Percentiles rank a stretch among this genome's conserved stretches.
phyloP scores from a whole-genome alignment of 495 filamentous ascomycete genomes.

The Beverwykella pulmonaria region DNA sequence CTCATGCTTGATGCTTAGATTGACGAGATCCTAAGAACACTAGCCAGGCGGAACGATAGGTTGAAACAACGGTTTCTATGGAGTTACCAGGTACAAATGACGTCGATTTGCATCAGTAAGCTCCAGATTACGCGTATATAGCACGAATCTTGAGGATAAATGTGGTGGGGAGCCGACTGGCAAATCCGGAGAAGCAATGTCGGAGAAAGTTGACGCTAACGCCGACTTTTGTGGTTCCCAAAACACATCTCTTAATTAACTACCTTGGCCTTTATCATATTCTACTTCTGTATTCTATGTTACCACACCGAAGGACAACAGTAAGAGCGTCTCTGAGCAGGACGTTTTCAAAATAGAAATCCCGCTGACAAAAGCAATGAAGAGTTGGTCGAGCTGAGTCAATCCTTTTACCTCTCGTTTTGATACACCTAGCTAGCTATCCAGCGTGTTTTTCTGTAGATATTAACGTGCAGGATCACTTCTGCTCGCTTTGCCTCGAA shows the following conservation, averaged over 20 bases:
- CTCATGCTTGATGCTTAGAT: neutral
- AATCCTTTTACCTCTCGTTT: no score
- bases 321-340: no score
- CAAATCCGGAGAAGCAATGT: neutral
- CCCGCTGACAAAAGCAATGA: no score
- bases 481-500: no score
- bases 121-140: constrained; percentile 24
- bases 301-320: no score
- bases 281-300: no score
- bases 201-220: constrained; percentile 21
- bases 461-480: no score
- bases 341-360: no score
- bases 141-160: neutral
- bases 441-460: no score
- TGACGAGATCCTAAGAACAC: neutral
- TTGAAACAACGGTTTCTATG: constrained; percentile 11
- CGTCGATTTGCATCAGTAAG: constrained; percentile 3
- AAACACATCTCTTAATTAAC: neutral
- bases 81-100: constrained; percentile 7
- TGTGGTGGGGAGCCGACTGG: constrained; percentile 29
- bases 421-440: no score
- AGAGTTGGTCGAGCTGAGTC: no score
- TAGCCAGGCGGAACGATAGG: constrained; percentile 8
- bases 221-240: constrained; percentile 4
- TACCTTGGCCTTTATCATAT: neutral